Base-by-base conservation (phyloP, 345 rosid genomes). In the Eucalyptus sp. region DNA sequence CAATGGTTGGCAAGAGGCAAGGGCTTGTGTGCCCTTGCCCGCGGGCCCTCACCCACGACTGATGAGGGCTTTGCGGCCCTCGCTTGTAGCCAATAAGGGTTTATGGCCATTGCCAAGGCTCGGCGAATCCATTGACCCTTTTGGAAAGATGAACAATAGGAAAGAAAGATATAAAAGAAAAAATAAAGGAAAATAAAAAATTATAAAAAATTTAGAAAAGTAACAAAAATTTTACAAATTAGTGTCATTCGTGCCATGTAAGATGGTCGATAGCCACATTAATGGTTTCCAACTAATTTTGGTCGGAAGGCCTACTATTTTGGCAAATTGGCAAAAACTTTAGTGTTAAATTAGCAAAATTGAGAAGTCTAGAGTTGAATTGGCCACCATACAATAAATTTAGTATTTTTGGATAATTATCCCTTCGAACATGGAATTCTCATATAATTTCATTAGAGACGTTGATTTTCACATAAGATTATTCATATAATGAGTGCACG, bases 61-160 rank as follows among this genome's bases (percentile, higher is more conserved):
- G 0, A 27, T 62, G 33, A 62, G 15, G 68, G 68, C 31, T 62
- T 62, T 62, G 68, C 0, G 2, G 16, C 68, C 31, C 68, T 27
- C 4, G 1, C 15, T 0, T 2, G 0, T 0, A 5, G 33, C 15
- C 2, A 13, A 0, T 13, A 27, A 60, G 7, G 16, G 4, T 27
- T 27, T 27, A 27, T 60, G 31, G 31, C 66, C 31, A 60, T 27
- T 0, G 15, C 7, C 64, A 58, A 58, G n/a, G 64, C 31, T 60
- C 0, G 0, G 2, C 13, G 0, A 6, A 3, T 16, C 4, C 31
- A 29, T 62, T 1, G 1, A 27, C 33, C 33, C 2, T 62, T 60
- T 62, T 62, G 33, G 8, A 29, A 62, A 3, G 16, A 62, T 62
- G 68, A 29, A 62, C 4, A 27, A 12, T 13, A 37, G 33, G 14